phyloP scores from a whole-genome alignment of 139 green algal species.

The Coelastrella sp. region DNA sequence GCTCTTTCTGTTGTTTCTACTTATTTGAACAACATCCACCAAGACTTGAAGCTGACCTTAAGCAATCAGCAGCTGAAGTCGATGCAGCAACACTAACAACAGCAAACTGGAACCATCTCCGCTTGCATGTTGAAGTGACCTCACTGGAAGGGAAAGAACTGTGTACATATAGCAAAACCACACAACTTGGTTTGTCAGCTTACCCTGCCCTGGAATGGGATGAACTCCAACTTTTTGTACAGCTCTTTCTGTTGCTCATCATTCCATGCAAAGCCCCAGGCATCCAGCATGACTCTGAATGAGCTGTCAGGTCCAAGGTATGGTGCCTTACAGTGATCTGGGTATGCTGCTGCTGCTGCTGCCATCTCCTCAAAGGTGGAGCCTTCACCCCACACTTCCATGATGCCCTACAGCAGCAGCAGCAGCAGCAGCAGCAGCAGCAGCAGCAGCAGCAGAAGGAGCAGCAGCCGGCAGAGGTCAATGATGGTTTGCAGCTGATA shows the following conservation, averaged over 20 bases:
- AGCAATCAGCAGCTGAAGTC: too few relatives aligned
- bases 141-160: too few relatives aligned
- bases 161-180: too few relatives aligned
- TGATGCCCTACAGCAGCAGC: slow-evolving; percentile 63
- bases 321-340: slow-evolving; percentile 52
- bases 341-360: slow-evolving; percentile 53
- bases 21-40: background rate
- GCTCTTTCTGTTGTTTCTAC: slow-evolving; percentile 62
- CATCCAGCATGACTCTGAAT: slow-evolving; percentile 77
- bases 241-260: slow-evolving; percentile 65
- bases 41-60: too few relatives aligned
- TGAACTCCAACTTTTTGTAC: slow-evolving; percentile 60
- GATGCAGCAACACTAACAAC: too few relatives aligned
- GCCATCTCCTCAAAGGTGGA: slow-evolving; percentile 69
- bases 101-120: too few relatives aligned
- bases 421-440: too few relatives aligned
- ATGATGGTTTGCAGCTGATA: too few relatives aligned
- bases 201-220: slow-evolving; percentile 58
- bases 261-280: slow-evolving; percentile 51
- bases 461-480: too few relatives aligned
- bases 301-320: slow-evolving; percentile 54
- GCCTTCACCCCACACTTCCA: slow-evolving; percentile 91
- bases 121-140: too few relatives aligned
- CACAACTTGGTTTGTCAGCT: background rate
- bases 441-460: background rate